phyloP scores from a whole-genome alignment of 768 basidiomycete genomes.

The Hericium rajendrae region DNA sequence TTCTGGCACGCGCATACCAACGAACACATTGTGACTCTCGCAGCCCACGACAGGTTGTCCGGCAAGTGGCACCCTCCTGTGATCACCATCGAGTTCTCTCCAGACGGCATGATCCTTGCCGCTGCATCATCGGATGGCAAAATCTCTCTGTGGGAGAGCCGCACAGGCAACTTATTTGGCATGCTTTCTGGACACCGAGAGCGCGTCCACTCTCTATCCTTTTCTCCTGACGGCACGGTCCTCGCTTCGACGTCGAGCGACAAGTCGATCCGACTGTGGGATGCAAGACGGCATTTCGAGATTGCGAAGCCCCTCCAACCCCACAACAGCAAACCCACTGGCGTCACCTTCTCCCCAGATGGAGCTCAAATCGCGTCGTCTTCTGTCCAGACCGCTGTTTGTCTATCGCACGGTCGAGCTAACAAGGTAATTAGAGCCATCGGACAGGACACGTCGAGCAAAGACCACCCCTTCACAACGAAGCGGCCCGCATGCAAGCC shows the following conservation, averaged over 20 bases:
- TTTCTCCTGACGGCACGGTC: constrained; percentile 25
- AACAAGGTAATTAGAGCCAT: background rate
- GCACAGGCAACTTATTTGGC: background rate
- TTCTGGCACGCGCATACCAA: background rate
- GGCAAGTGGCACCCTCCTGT: background rate
- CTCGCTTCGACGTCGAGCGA: constrained; percentile 4
- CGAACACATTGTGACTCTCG: background rate
- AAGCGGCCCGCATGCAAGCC: background rate
- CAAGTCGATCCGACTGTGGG: constrained; percentile 6
- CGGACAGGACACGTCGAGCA: background rate
- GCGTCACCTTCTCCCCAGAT: constrained; percentile 7
- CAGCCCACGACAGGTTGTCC: background rate
- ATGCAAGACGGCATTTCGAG: background rate
- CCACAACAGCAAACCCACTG: background rate
- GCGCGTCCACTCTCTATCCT: constrained; percentile 40
- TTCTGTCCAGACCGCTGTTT: background rate
- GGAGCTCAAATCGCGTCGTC: constrained; percentile 1
- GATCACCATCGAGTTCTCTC: background rate
- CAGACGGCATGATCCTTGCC: background rate
- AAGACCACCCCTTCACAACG: background rate
- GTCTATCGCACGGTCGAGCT: background rate
- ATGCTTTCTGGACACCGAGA: constrained; percentile 37
- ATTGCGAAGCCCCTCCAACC: background rate
- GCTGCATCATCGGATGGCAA: background rate
- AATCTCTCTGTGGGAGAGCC: background rate